Percentiles rank a stretch among this genome's conserved stretches.
phyloP scores from a whole-genome alignment of 2,329 filamentous ascomycete genomes.

The Fusarium mundagurra region DNA sequence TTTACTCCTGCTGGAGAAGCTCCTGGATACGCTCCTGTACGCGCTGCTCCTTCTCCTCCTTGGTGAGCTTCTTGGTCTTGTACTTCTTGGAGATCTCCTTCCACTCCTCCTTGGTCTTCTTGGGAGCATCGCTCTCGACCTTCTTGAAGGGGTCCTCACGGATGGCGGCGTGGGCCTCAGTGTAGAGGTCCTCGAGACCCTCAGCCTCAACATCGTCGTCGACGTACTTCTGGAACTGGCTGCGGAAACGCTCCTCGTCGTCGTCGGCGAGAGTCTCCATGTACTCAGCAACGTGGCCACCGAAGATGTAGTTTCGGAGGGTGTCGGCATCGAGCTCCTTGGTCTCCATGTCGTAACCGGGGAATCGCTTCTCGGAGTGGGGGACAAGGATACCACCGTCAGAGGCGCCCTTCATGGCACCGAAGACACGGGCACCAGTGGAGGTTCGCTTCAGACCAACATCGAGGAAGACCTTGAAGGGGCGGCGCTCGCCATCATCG shows the following conservation, averaged over 20 bases:
- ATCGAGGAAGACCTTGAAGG: slow-evolving; percentile 99
- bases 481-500: slow-evolving; percentile 85
- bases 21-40: slow-evolving; percentile 93
- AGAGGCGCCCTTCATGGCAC: slow-evolving; percentile 99
- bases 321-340: slow-evolving; percentile 98
- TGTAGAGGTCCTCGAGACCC: slow-evolving; percentile 95
- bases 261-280: slow-evolving; percentile 99
- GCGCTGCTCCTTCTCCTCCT: slow-evolving; percentile 82
- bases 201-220: slow-evolving; percentile 97
- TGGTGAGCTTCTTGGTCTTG: slow-evolving; percentile 79
- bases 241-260: slow-evolving; percentile 99
- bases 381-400: slow-evolving; percentile 97
- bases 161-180: slow-evolving; percentile 94
- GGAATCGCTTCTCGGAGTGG: slow-evolving; percentile 99
- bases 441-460: slow-evolving; percentile 97
- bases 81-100: slow-evolving; percentile 95
- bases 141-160: slow-evolving; percentile 99
- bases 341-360: slow-evolving; percentile 94
- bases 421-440: slow-evolving; percentile 98
- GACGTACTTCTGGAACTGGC: slow-evolving; percentile 97
- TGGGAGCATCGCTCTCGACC: slow-evolving; percentile 75
- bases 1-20: slow-evolving; percentile 67
- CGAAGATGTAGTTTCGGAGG: slow-evolving; percentile 99
- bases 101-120: slow-evolving; percentile 98
- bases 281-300: slow-evolving; percentile 98